These are phyloP conservation scores for Penicillium canescens DNA, from an alignment of 495 filamentous ascomycete genomes.

Conservation along the genomic window DNA sequence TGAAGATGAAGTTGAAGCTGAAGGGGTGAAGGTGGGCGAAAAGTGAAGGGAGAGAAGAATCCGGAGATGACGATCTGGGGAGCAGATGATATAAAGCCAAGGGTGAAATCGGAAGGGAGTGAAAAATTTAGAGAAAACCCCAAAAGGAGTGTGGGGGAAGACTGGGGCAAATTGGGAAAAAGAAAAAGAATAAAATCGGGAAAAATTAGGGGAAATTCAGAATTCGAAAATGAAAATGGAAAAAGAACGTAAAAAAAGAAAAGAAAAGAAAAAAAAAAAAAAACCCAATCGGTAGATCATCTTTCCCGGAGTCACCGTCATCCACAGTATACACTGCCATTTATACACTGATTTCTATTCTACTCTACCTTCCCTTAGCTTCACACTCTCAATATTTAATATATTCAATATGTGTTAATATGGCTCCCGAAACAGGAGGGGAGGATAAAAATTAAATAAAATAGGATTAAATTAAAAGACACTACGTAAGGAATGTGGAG, in stretches of 20 bases:
- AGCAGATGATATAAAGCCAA: conserved; percentile 41
- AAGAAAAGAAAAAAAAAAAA: conserved; percentile 2
- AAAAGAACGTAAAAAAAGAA: not conserved
- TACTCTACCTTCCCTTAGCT: too few species aligned
- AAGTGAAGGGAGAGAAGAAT: conserved; percentile 22
- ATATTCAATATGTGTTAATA: too few species aligned
- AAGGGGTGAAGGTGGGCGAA: conserved; percentile 25
- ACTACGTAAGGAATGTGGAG: conserved; percentile 19
- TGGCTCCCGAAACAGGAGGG: too few species aligned
- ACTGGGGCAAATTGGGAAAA: conserved; percentile 1
- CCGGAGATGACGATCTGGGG: conserved; percentile 36
- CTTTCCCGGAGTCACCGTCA: not conserved
- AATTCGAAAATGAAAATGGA: conserved; percentile 11
- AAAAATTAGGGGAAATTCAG: conserved; percentile 8
- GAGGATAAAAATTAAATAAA: not conserved
- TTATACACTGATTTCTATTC: not conserved
- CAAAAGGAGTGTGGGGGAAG: not conserved
- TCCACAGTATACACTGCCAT: too few species aligned
- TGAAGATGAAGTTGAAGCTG: conserved; percentile 15
- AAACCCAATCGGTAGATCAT: not conserved
- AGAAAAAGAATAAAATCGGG: conserved; percentile 24
- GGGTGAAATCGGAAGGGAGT: conserved; percentile 16
- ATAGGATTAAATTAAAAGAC: too few species aligned
- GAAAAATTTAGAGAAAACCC: conserved; percentile 7
- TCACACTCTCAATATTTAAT: too few species aligned